Base-by-base conservation (phyloP, 306 rosid species). In the Malus fusca region DNA sequence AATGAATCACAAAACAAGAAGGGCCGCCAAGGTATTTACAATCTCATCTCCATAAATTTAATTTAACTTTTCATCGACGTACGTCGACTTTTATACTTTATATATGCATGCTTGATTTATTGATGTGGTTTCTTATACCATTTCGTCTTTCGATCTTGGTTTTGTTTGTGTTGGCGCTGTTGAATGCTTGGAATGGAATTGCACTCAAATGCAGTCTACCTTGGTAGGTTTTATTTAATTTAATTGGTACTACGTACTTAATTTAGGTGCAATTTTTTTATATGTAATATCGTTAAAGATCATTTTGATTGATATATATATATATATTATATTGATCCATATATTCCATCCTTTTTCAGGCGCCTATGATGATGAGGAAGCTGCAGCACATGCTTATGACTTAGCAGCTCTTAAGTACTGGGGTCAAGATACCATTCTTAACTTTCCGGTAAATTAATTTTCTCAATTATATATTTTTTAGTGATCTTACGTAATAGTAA, bases 1-100 rank as follows among this genome's bases (percentile, higher is more conserved):
- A 92, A 92, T 83, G 88, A 90, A 77, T 87, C 93, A 15, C 93
- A 92, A 71, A 92, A 76, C 84, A 92, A 92, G 77, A 92, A 92
- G 85, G 97, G 96, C 67, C 88, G 93, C 84, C 96, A 92, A 87
- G 96, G 97, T 89, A 59, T 14, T 73, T 9, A 25, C 42, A 23
- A 26, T 62, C 33, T 22, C 12, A 25, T 12, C 46, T 11, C n/a
- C 13, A 28, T 25, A 7, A 11, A 25, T 28, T 14, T 1, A 13
- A 7, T 35, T 35, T 72, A 7, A 56, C 26, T 11, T 12, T 26
- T 56, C 18, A 19, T 69, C 5, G 10, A 33, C 46, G 3, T 33
- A 4, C 17, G 18, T 19, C 23, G 26, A 55, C 4, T n/a, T 40
- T 19, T 55, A 21, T 55, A 8, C 61, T n/a, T 55, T 3, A 21